Base-by-base conservation (phyloP, 2,329 filamentous ascomycete genomes). In the Claviceps paspali region DNA sequence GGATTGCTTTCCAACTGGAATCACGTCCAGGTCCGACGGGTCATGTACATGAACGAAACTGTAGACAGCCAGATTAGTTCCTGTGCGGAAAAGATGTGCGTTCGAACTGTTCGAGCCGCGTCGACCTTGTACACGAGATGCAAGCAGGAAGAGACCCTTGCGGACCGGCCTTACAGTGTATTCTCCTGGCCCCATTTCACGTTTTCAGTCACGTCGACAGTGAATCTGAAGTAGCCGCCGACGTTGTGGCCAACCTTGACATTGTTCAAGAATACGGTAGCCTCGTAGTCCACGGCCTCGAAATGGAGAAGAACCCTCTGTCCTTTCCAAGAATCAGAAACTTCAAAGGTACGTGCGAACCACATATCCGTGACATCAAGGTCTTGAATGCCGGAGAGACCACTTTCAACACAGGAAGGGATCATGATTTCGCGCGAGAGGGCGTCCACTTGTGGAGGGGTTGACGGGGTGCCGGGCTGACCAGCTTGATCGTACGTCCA, bases 1-100 rank as follows among this genome's bases (percentile, higher is more conserved):
- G 0, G 67, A 70, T 51, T 80, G 77, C 51, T 82, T 81, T 43
- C 79, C 79, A 30, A 79, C 65, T 0, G 78, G 77, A 29, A 79
- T 76, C 10, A 76, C 64, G 2, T 62, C 61, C 22, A 52, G 49
- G 46, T 82, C 78, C 0, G 79, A 82, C 0, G 79, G 79, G 42
- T 83, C 79, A 37, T 71, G 69, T 0, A 79, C 76, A 46, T 75
- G 76, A 2, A 82, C 73, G 17, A 74, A 60, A 5, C 73, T 76
- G 18, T 33, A 21, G 1, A 15, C 12, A 12, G 4, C 11, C 12
- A 23, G 3, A 23, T 21, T 27, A 12, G 34, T 29, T 10, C 3
- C 27, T 23, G 10, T 5, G 1, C 17, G 15, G 6, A 5, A 14
- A 3, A 4, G n/a, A n/a, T n/a, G 22, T 22, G 12, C 19, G 9